These are phyloP conservation scores for Phytophthora palmivora DNA, from an alignment of 352 stramenopile species.

Conservation along the genomic window DNA sequence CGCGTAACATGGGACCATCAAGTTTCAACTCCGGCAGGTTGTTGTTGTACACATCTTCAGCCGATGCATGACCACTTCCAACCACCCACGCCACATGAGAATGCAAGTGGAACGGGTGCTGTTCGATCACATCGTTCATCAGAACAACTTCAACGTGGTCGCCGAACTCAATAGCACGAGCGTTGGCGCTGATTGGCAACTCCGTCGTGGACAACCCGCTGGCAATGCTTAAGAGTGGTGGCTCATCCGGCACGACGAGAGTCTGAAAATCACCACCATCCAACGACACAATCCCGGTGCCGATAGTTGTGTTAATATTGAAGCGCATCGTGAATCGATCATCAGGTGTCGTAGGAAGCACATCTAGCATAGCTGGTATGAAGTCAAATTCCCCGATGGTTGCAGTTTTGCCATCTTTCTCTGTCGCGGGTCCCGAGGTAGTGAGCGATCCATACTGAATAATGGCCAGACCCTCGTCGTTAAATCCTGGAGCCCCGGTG, in stretches of 20 bases:
- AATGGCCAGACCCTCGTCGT: no score
- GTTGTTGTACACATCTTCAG: constrained; percentile 13
- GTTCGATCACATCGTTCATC: constrained; percentile 29
- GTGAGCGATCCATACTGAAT: no score
- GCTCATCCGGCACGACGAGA: background rate
- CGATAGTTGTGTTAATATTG: constrained; percentile 21
- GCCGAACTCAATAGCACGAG: constrained; percentile 12
- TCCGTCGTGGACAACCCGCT: constrained; percentile 12
- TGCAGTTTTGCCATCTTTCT: background rate
- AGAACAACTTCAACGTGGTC: constrained; percentile 37
- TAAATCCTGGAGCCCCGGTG: background rate
- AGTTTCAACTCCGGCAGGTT: constrained; percentile 23
- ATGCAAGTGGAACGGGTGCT: constrained; percentile 46
- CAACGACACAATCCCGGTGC: background rate
- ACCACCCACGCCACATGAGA: constrained; percentile 33
- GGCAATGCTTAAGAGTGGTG: constrained; percentile 26
- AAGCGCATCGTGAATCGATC: constrained; percentile 12
- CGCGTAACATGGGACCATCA: constrained; percentile 14
- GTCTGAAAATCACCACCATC: background rate
- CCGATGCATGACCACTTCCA: constrained; percentile 18
- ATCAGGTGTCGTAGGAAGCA: background rate
- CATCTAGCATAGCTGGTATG: background rate
- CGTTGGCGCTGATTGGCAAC: constrained; percentile 9
- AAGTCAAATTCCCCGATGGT: background rate
- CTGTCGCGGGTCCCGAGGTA: background rate